Evolutionary conservation across 129 eudicot species (phyloP).

Genomic region (Arctium lappa): DNA sequence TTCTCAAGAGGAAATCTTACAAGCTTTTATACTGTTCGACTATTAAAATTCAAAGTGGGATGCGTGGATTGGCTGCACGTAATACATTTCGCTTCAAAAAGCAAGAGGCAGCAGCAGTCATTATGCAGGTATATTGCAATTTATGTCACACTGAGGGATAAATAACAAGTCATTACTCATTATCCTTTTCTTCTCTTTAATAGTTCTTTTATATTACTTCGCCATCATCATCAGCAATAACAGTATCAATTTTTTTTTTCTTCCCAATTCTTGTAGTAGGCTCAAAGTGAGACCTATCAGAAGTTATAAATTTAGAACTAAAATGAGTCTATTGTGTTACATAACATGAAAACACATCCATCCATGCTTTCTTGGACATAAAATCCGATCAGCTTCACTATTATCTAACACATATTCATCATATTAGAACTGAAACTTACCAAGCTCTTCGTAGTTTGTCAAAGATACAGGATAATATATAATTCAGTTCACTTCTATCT

Average conservation of each 20-base stretch:
- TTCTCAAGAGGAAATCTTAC: constrained; percentile 59
- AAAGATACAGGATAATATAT: not conserved
- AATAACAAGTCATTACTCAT: constrained; percentile 1
- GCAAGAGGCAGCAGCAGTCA: constrained; percentile 51
- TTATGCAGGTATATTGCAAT: constrained; percentile 57
- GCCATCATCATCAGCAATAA: not conserved
- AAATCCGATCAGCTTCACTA: not conserved
- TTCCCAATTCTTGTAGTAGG: not conserved
- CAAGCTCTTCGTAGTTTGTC: not conserved
- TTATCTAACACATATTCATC: not conserved
- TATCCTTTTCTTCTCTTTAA: not conserved
- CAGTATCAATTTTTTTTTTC: not conserved
- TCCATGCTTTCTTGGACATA: constrained; percentile 12
- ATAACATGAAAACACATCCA: not conserved
- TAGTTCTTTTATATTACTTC: not conserved
- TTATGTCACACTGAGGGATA: not conserved
- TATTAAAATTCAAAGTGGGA: constrained; percentile 52
- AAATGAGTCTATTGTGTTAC: not conserved
- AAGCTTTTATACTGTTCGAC: constrained; percentile 42
- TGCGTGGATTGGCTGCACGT: constrained; percentile 75
- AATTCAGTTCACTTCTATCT: not conserved
- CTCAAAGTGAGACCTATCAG: not conserved
- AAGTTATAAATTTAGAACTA: constrained; percentile 2
- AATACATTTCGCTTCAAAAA: constrained; percentile 45
- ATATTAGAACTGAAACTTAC: constrained; percentile 2